Evolutionary conservation across 768 basidiomycete genomes (phyloP), one percentile per base, ranked within the genome.

Genomic region (Lactarius hengduanensis): DNA sequence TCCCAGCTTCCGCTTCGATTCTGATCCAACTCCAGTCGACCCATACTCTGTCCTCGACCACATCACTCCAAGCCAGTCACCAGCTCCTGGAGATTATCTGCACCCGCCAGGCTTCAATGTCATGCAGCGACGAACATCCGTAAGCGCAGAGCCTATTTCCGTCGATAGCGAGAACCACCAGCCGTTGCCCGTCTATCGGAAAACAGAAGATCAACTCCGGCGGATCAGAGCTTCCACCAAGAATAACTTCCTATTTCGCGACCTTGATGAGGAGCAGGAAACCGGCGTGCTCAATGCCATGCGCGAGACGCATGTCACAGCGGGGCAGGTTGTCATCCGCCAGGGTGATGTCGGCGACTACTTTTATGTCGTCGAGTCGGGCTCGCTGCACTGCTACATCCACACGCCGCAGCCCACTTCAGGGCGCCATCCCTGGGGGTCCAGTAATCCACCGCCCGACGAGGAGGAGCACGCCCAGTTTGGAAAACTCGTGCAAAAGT

Each of bases 261-360:
- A 96, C 76, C 86, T 99, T 16, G 96, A 98, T 71, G 94, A 97
- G 72, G 96, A 98, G 73, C 96, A 98, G 77, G 90, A 92, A 77
- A 86, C 85, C 0, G 94, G 95, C 55, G 96, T 96, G 22, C 80
- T 98, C 28, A 91, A 90, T 63, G 97, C 97, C 30, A 98, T 99
- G 96, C 90, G 90, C 76, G 97, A 99, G 78, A 83, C 86, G 56
- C 80, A 77, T 7, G 86, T 92, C 16, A 78, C 77, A 36, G 80
- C 84, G 68, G 88, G 89, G 68, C 89, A 95, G 70, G 88, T 96
- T n/a, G 89, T 99, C 68, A 98, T 99, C 71, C 86, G 91, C 59
- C 97, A 99, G 77, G 97, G 97, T 57, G 96, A 97, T 71, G 91
- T 93, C 22, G 97, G 97, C 62, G 96, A 98, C 72, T 95, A 88